Evolutionary conservation across 2,329 filamentous ascomycete species (phyloP), one percentile per base, ranked within the genome.

Genomic region (Lachnellula subtilissima): DNA sequence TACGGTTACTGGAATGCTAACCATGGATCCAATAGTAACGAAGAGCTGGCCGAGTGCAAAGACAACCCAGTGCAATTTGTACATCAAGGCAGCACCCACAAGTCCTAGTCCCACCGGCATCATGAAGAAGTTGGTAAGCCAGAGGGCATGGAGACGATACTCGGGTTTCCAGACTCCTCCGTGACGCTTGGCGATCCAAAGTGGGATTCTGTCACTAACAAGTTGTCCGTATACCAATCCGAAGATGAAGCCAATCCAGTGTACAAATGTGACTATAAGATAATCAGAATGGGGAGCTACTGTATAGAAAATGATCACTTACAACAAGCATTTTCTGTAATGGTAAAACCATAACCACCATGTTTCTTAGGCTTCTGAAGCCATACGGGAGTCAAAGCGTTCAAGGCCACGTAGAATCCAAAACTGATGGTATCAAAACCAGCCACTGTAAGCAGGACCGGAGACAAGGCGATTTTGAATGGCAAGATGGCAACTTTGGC

Each of bases 341-440:
- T 65, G 0, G 69, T 69, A 58, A 76, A 76, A 14, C 73, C 74
- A 61, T 77, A 77, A 1, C 75, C 75, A 23, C 72, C 73, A 4
- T 58, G 62, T 5, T 62, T 61, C 15, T 65, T 55, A 1, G 74
- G 71, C 23, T 67, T 66, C 55, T 75, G 73, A 5, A 76, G 68
- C 66, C 70, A 75, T 35, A 64, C 60, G 4, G 65, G 61, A 3
- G 59, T 55, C 5, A 61, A 56, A 3, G 60, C 48, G 45, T 59
- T 64, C 54, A 64, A 59, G 15, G 67, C 61, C 35, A 65, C 53
- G 28, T 59, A 63, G 15, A 67, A 60, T 5, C 66, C 66, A 49
- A 64, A 64, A 35, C 37, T 59, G 47, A 65, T 43, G 1, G 63
- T 49, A 12, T 49, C 56, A 12, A 73, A 76, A 5, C 69, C 59